Evolutionary conservation across 805 yeast genomes (phyloP).

Genomic region (Candida rishiriensis): DNA sequence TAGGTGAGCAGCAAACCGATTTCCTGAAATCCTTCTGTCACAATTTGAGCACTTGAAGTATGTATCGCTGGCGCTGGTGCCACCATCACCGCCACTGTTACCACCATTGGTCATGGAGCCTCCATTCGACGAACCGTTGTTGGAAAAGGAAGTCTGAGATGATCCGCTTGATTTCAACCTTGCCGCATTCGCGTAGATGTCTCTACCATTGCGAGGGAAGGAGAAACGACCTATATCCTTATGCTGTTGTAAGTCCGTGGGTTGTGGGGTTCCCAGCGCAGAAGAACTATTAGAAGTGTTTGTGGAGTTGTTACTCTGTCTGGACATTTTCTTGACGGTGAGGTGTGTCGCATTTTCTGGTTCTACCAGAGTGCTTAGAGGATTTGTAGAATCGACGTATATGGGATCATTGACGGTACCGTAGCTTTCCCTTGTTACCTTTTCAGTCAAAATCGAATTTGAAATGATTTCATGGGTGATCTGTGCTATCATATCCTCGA

Average conservation of each 20-base stretch:
- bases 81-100: slow-evolving; percentile 5
- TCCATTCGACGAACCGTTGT: slow-evolving; percentile 1
- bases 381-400: slow-evolving; percentile 16
- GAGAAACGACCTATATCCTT: slow-evolving; percentile 29
- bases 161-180: slow-evolving; percentile 1
- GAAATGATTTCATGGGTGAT: slow-evolving; percentile 31
- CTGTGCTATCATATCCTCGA: slow-evolving; percentile 31
- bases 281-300: slow-evolving; percentile 15
- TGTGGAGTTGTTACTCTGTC: slow-evolving; percentile 5
- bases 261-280: slow-evolving; percentile 20
- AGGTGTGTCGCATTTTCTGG: background rate
- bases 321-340: slow-evolving; percentile 9
- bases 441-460: slow-evolving; percentile 27
- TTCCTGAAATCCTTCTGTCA: slow-evolving; percentile 81
- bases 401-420: slow-evolving; percentile 27
- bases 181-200: slow-evolving; percentile 23
- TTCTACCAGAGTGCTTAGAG: background rate
- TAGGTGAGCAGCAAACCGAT: slow-evolving; percentile 88
- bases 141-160: too few species aligned
- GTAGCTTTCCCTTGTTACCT: slow-evolving; percentile 25
- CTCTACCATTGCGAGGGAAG: slow-evolving; percentile 27
- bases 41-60: slow-evolving; percentile 82
- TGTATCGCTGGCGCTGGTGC: slow-evolving; percentile 21
- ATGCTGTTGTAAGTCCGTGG: slow-evolving; percentile 9
- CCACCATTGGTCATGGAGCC: slow-evolving; percentile 5